Evolutionary conservation across 1,284 basidiomycete genomes (phyloP).

Genomic region (Sporisorium exsertum): DNA sequence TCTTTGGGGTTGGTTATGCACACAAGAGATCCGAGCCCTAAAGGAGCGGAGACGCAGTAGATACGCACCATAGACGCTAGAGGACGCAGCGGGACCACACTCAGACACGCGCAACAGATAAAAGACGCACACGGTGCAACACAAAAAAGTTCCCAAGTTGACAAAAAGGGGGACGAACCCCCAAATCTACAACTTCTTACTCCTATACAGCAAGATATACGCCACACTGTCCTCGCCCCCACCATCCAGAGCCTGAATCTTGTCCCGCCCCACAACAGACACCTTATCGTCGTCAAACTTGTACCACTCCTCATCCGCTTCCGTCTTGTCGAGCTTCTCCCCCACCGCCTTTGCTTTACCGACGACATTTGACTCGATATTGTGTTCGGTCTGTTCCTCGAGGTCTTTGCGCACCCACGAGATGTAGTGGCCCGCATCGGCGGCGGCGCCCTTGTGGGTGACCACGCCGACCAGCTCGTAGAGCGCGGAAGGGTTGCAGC

Average conservation of each 20-base stretch:
- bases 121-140: too few relatives aligned
- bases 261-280: constrained; percentile 57
- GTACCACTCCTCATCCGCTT: constrained; percentile 65
- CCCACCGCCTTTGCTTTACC: background rate
- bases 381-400: constrained; percentile 15
- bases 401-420: constrained; percentile 76
- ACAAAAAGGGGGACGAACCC: too few relatives aligned
- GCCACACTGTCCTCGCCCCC: constrained; percentile 68
- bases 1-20: too few relatives aligned
- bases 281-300: constrained; percentile 68
- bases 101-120: too few relatives aligned
- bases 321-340: constrained; percentile 35
- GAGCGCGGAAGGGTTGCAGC: constrained; percentile 79
- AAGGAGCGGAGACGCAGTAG: too few relatives aligned
- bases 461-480: constrained; percentile 93
- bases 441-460: constrained; percentile 94
- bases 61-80: too few relatives aligned
- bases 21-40: too few relatives aligned
- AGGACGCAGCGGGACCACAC: too few relatives aligned
- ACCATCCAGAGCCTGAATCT: constrained; percentile 63
- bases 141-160: too few relatives aligned
- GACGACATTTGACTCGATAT: background rate
- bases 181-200: constrained; percentile 45
- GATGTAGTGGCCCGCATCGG: constrained; percentile 93
- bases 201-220: constrained; percentile 64